Evolutionary conservation across 148 eudicot species (phyloP), one percentile per base, ranked within the genome.

Genomic region (Nepenthes mirabilis): DNA sequence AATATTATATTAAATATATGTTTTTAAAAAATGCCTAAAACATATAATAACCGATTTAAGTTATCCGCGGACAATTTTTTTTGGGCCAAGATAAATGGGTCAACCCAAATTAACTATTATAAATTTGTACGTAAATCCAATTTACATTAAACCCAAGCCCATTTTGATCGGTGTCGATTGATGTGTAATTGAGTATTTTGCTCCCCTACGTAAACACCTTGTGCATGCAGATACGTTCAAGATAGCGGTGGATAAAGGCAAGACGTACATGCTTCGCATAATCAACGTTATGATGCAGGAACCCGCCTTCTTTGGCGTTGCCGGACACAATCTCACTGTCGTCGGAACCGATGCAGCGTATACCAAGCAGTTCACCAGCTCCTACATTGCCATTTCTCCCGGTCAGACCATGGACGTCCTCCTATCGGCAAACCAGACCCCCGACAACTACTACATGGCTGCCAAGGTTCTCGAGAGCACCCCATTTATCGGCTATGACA

Each of bases 391-490:
- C 5, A 65, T 65, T 12, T 56, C 61, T 1, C 68, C 68, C 0
- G 68, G 68, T 8, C 68, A 65, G 47, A 56, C 68, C 43, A 65
- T 65, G 43, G 68, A 65, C n/a, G 68, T 56, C 14, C 54, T 65
- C 51, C 60, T 65, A 6, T 3, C 8, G 6, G 60, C 68, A 1
- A 65, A 65, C 68, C 68, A 65, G 5, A 1, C 40, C 34, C 60
- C 68, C 2, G 14, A 43, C 34, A 53, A 9, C 5, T 65, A 65
- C 34, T 65, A 65, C 61, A 65, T 65, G 60, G 68, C 68, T 4
- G 68, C 68, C 13, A 43, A 1, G 6, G 68, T 54, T 9, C 43
- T 56, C 5, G 68, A 56, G 33, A 47, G 60, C 52, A 55, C 67
- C 7, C 60, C 60, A 9, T 14, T 54, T 34, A 0, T 47, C 2